Base-by-base conservation (phyloP, 2,329 filamentous ascomycete species). In the Colletotrichum caudatum region DNA sequence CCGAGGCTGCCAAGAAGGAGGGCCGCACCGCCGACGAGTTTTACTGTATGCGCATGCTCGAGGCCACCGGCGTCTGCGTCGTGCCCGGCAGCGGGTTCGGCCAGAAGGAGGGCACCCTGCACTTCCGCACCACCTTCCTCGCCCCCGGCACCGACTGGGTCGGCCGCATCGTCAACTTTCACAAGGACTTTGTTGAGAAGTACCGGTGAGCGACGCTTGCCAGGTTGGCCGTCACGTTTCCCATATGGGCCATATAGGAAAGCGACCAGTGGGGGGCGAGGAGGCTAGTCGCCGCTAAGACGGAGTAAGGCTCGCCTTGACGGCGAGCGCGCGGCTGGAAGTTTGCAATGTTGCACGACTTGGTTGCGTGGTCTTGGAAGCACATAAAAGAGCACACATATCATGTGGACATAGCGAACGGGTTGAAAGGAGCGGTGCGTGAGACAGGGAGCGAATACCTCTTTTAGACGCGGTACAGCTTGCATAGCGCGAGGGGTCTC, bases 131-230 rank as follows among this genome's bases (percentile, higher is more conserved):
- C 5, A 99, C 96, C 0, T 99, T 99, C 87, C 85, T 99, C 51
- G 95, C 96, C 0, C 96, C 96, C 0, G 96, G 96, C 18, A 98
- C 95, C 1, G 95, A 97, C 77, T 99, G 96, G 96, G 91, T 97
- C 8, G 90, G 91, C 61, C 88, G 92, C 75, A 94, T 98, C 76
- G 89, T 92, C 76, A 93, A 94, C 82, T 99, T 99, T 84, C 96
- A 99, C 85, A 85, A 91, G 82, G 90, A 93, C 73, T 99, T 99
- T 78, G 93, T 98, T 91, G 88, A 92, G 62, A 89, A 97, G 87
- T 98, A 89, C 81, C 82, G 84, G 76, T 89, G 78, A 77, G 48
- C 26, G 46, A 23, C 9, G 50, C 16, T 29, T 41, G 29, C 11
- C 11, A 16, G 46, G 18, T 20, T 26, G 29, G 14, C 16, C 26